phyloP scores from a whole-genome alignment of 2,329 filamentous ascomycete genomes.

The Xylariaceae sp. region DNA sequence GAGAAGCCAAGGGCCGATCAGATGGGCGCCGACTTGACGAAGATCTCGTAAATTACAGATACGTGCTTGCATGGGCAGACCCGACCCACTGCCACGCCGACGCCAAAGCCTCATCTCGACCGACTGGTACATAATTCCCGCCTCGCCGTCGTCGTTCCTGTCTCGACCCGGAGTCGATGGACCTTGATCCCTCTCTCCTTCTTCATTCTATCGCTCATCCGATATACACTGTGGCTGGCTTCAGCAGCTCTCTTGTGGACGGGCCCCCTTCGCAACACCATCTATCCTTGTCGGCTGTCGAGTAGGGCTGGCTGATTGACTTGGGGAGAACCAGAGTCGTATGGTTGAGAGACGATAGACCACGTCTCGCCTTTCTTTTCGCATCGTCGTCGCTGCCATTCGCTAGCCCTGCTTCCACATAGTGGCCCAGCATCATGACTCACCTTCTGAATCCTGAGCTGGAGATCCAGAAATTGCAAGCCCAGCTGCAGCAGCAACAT shows the following conservation, averaged over 20 bases:
- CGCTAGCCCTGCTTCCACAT: slow-evolving; percentile 8
- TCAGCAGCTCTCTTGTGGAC: too few species aligned
- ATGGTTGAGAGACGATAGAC: slow-evolving; percentile 5
- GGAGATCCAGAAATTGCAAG: slow-evolving; percentile 20
- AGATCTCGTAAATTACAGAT: slow-evolving; percentile 17
- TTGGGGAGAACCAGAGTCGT: slow-evolving; percentile 8
- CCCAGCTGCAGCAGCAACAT: slow-evolving; percentile 14
- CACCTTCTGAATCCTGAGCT: slow-evolving; percentile 15
- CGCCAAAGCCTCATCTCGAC: slow-evolving; percentile 25
- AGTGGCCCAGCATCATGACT: slow-evolving; percentile 17
- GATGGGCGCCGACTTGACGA: background rate
- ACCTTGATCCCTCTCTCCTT: slow-evolving; percentile 11
- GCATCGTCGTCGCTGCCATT: slow-evolving; percentile 3
- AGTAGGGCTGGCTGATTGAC: background rate
- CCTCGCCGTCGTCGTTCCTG: slow-evolving; percentile 6
- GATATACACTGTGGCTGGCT: too few species aligned
- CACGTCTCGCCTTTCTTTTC: slow-evolving; percentile 8
- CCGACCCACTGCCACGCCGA: slow-evolving; percentile 23
- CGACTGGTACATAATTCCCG: slow-evolving; percentile 25
- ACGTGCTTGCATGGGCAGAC: slow-evolving; percentile 10
- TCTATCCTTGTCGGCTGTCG: slow-evolving; percentile 12
- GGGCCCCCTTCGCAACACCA: slow-evolving; percentile 11
- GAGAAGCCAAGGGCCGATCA: background rate
- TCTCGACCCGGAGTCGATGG: slow-evolving; percentile 5
- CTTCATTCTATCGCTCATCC: slow-evolving; percentile 11